Base-by-base conservation (phyloP, 176 grass and related monocot species). In the Carex littledalei region DNA sequence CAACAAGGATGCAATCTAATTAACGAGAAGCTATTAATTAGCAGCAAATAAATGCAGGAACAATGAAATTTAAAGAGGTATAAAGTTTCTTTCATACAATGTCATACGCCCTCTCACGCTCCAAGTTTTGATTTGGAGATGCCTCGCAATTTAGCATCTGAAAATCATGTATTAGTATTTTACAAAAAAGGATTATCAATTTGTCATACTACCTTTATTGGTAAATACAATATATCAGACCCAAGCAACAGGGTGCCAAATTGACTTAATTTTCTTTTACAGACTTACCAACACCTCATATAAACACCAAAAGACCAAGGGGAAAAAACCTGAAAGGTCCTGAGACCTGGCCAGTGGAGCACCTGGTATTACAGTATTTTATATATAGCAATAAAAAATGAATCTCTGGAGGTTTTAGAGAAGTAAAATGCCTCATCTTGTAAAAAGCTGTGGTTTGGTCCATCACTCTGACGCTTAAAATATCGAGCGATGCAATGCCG, bases 61-160 rank as follows among this genome's bases (percentile, higher is more conserved):
- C 47, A 22, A 68, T 49, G 32, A 18, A 84, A 79, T 54, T 66
- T 26, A 60, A 92, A 22, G 20, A 17, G 9, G 2, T 47, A 15
- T 71, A 37, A 43, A 47, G 7, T 84, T 80, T 63, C 13, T 83
- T 78, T 78, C 67, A 84, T 95, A 98, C 95, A 85, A 89, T 90
- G 60, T 95, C 93, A 85, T 98, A 98, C n/a, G 93, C 86, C 63
- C 79, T 95, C 91, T 98, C 95, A 50, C 93, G 86, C 76, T 98
- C 95, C 11, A 84, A 32, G 21, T 93, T 85, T 71, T 92, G 91
- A 0, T 80, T 68, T 54, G 91, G 75, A 86, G 88, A 88, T 61
- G 86, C 91, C 75, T 86, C 65, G 6, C 84, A 86, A 32, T 93
- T 95, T 67, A 95, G 93, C 74, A 86, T 85, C 93, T 98, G 87